Conservation (phyloP, 116 monocot genomes). For the Posidonia oceanica region DNA sequence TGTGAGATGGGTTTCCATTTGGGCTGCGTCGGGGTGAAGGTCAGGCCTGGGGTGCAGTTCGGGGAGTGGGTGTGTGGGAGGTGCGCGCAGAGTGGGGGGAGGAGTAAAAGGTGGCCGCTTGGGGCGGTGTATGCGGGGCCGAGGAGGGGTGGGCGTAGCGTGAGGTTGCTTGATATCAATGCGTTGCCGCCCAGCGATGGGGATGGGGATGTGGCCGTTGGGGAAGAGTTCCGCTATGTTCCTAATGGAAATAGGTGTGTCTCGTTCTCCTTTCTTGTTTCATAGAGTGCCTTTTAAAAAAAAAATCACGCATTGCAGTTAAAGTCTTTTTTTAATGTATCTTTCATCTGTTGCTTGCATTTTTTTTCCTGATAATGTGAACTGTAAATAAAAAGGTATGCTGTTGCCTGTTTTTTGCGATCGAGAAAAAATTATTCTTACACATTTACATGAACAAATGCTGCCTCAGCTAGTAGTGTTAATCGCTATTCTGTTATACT, state of each 20-base stretch:
- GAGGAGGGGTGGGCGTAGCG: slow-evolving; percentile 29
- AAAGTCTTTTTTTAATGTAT: too few species aligned
- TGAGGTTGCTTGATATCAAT: slow-evolving; percentile 71
- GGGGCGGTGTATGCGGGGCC: slow-evolving; percentile 2
- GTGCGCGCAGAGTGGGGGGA: slow-evolving; percentile 19
- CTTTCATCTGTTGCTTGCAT: neutral
- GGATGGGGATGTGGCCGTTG: slow-evolving; percentile 15
- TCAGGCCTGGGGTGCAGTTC: slow-evolving; percentile 1
- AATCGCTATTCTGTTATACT: too few species aligned
- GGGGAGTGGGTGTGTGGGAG: slow-evolving; percentile 77
- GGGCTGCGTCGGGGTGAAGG: slow-evolving; percentile 29
- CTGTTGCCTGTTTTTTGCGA: too few species aligned
- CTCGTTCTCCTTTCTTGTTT: neutral
- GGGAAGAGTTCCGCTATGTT: neutral
- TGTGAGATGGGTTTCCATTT: slow-evolving; percentile 93
- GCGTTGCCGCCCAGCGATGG: slow-evolving; percentile 48
- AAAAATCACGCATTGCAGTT: too few species aligned
- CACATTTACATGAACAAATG: too few species aligned
- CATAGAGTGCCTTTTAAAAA: neutral
- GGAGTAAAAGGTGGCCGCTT: slow-evolving; percentile 22
- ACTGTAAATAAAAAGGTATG: neutral
- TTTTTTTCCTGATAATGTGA: neutral
- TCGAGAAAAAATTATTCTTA: too few species aligned
- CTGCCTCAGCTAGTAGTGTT: too few species aligned
- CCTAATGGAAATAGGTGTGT: slow-evolving; percentile 6